Evolutionary conservation across 176 grass and related monocot species (phyloP).

Genomic region (Avena sativa): DNA sequence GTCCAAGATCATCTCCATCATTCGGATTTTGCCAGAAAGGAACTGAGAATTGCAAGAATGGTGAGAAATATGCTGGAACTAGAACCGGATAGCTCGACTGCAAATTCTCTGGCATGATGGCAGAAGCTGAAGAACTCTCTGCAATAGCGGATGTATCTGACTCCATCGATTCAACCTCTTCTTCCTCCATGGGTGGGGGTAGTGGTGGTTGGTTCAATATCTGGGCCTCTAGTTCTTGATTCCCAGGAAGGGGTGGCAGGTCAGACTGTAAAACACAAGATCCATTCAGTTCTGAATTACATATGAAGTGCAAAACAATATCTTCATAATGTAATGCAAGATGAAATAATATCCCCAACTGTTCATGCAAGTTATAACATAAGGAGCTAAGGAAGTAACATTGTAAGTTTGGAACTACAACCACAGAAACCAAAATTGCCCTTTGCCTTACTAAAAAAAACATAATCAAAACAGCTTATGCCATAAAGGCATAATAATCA

Average conservation of each 20-base stretch:
- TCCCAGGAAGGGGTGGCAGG: slow-evolving; percentile 67
- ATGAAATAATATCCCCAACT: not conserved
- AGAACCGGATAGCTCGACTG: slow-evolving; percentile 76
- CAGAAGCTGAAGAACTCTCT: slow-evolving; percentile 57
- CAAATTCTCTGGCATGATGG: slow-evolving; percentile 50
- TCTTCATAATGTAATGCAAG: slow-evolving; percentile 31
- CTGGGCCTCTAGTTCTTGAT: slow-evolving; percentile 72
- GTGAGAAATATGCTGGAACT: slow-evolving; percentile 80
- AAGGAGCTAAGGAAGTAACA: slow-evolving; percentile 15
- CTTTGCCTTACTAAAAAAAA: slow-evolving; percentile 6
- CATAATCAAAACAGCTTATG: slow-evolving; percentile 19
- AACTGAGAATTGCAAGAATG: slow-evolving; percentile 78
- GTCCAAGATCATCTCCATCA: slow-evolving; percentile 52
- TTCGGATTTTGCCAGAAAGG: slow-evolving; percentile 73
- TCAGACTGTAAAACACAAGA: slow-evolving; percentile 64
- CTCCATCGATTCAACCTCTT: slow-evolving; percentile 75
- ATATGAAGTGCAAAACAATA: slow-evolving; percentile 18
- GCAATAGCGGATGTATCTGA: slow-evolving; percentile 65
- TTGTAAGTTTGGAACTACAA: slow-evolving; percentile 15
- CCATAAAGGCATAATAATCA: not conserved
- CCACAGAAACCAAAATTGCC: slow-evolving; percentile 6
- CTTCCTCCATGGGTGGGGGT: slow-evolving; percentile 58
- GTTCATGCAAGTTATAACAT: not conserved
- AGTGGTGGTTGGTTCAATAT: slow-evolving; percentile 60
- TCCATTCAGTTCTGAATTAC: slow-evolving; percentile 33